Evolutionary conservation across 2,329 filamentous ascomycete species (phyloP).

Genomic region (Cadophora sp.): DNA sequence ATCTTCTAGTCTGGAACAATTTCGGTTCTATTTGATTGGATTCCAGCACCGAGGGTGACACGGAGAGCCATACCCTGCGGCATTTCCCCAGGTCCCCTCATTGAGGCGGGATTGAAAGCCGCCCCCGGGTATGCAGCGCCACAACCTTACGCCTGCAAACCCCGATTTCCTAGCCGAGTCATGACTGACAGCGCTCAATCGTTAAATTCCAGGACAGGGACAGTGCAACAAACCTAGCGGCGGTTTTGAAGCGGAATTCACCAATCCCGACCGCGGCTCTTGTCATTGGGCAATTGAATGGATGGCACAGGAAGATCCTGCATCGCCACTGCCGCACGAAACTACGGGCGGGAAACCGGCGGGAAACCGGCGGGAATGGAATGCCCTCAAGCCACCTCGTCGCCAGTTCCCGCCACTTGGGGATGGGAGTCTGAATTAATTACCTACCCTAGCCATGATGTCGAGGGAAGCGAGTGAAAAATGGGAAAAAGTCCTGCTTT

Average conservation of each 20-base stretch:
- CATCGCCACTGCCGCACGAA: not conserved
- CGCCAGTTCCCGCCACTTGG: not conserved
- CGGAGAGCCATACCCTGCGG: not conserved
- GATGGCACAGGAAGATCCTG: not conserved
- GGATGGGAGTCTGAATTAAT: too few species aligned
- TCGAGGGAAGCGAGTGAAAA: too few species aligned
- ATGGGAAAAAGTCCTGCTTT: too few species aligned
- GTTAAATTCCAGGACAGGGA: not conserved
- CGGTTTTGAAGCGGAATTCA: not conserved
- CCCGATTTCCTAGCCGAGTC: too few species aligned
- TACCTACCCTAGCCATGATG: too few species aligned
- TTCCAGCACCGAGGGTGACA: not conserved
- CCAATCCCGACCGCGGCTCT: not conserved
- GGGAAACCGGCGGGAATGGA: not conserved
- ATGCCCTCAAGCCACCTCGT: not conserved
- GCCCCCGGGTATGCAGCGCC: not conserved
- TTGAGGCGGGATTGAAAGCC: not conserved
- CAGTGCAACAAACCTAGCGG: not conserved
- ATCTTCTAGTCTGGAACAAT: too few species aligned
- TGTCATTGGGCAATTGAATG: not conserved
- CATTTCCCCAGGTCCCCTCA: not conserved
- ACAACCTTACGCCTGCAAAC: too few species aligned
- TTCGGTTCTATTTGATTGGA: not conserved
- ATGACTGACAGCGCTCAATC: not conserved
- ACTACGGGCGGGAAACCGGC: conserved; percentile 10